Percentiles rank a stretch among this genome's conserved stretches.
These are phyloP conservation scores for Immersiella caudata DNA, from an alignment of 495 filamentous ascomycete species.

Conservation along the genomic window DNA sequence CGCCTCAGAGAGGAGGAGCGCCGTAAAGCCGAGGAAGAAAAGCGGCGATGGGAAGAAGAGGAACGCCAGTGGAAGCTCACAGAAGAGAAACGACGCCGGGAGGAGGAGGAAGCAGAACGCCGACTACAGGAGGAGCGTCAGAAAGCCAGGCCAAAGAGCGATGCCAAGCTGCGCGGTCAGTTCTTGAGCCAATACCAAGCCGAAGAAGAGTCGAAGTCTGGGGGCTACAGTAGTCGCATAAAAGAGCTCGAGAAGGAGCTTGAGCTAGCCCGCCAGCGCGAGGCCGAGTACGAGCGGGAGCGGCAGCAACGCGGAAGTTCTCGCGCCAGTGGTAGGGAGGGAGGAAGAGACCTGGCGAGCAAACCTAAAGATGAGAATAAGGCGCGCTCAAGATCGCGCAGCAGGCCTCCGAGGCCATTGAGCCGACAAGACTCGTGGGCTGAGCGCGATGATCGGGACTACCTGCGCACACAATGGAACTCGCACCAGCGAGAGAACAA, in stretches of 20 bases:
- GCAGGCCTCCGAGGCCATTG: constrained; percentile 58
- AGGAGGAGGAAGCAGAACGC: constrained; percentile 73
- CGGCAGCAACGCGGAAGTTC: constrained; percentile 59
- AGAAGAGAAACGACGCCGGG: constrained; percentile 71
- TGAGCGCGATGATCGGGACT: constrained; percentile 72
- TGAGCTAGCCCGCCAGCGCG: constrained; percentile 80
- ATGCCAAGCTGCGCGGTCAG: constrained; percentile 75
- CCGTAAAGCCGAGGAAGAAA: constrained; percentile 71
- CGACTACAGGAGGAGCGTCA: constrained; percentile 68
- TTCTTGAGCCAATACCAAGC: constrained; percentile 85
- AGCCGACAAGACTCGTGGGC: constrained; percentile 65
- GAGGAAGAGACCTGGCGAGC: constrained; percentile 13
- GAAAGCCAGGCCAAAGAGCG: constrained; percentile 59
- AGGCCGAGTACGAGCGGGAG: constrained; percentile 80
- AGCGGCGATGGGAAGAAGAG: constrained; percentile 79
- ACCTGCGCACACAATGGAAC: constrained; percentile 70
- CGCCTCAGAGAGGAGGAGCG: constrained; percentile 70
- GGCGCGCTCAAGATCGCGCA: constrained; percentile 44
- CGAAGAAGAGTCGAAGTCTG: constrained; percentile 48
- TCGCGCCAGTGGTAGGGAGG: constrained; percentile 35
- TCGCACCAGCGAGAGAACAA: constrained; percentile 38
- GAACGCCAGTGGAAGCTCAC: constrained; percentile 80
- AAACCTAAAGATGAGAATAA: constrained; percentile 41
- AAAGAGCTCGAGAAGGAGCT: constrained; percentile 84
- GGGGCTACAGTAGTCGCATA: constrained; percentile 59